These are phyloP conservation scores for Calonectria pseudoreteaudii DNA, from an alignment of 2,329 filamentous ascomycete species.

Conservation along the genomic window DNA sequence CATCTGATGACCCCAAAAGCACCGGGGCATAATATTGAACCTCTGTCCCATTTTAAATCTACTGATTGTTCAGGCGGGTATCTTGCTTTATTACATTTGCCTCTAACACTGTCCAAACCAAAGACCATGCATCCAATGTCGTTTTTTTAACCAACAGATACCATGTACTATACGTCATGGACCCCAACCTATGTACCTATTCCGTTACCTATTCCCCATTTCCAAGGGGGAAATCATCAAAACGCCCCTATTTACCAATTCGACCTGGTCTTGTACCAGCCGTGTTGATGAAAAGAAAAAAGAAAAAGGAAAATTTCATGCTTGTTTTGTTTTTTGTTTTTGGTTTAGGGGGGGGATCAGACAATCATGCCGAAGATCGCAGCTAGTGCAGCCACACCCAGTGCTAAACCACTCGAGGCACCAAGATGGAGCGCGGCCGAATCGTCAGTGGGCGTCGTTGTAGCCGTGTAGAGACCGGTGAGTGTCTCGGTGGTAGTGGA, in stretches of 20 bases:
- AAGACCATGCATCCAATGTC: neutral
- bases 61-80: slow-evolving; percentile 13
- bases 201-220: neutral
- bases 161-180: neutral
- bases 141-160: neutral
- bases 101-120: neutral
- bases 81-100: slow-evolving; percentile 14
- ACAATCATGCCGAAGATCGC: neutral
- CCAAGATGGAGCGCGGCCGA: slow-evolving; percentile 17
- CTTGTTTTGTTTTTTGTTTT: neutral
- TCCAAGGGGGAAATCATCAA: neutral
- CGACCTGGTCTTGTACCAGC: neutral
- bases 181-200: neutral
- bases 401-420: slow-evolving; percentile 18
- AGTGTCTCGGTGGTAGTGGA: slow-evolving; percentile 37
- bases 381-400: slow-evolving; percentile 28
- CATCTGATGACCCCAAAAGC: neutral
- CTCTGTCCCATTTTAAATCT: slow-evolving; percentile 5
- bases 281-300: neutral
- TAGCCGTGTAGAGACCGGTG: slow-evolving; percentile 52
- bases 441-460: slow-evolving; percentile 44
- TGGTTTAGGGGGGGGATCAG: neutral
- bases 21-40: neutral
- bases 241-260: slow-evolving; percentile 9
- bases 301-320: neutral